Evolutionary conservation across 2,329 filamentous ascomycete genomes (phyloP).

Genomic region (Elsinoe ampelina): DNA sequence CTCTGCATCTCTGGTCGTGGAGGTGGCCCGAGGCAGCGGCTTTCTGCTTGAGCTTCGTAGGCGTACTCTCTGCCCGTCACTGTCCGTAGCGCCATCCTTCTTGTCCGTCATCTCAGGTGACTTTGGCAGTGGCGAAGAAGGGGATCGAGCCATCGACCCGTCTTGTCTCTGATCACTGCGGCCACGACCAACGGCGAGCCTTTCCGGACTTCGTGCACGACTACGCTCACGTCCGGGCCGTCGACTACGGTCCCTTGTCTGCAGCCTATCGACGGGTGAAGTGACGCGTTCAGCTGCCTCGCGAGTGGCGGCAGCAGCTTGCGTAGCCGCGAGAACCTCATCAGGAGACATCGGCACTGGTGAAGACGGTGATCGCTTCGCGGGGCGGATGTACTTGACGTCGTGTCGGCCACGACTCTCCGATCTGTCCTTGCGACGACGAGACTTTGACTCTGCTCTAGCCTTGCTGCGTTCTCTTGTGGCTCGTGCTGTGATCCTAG

Average conservation of each 20-base stretch:
- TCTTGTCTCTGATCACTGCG: constrained; percentile 54
- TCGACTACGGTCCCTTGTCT: constrained; percentile 20
- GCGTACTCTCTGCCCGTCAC: constrained; percentile 36
- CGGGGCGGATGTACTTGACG: constrained; percentile 59
- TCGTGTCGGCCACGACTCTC: constrained; percentile 60
- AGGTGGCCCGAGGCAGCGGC: constrained; percentile 28
- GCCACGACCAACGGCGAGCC: constrained; percentile 38
- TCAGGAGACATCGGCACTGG: constrained; percentile 92
- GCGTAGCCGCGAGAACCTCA: constrained; percentile 41
- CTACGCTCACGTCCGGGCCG: neutral
- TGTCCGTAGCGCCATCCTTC: constrained; percentile 52
- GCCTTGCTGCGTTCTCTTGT: constrained; percentile 31
- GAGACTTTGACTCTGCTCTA: constrained; percentile 38
- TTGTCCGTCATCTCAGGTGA: constrained; percentile 48
- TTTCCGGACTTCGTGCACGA: constrained; percentile 1
- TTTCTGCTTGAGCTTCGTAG: constrained; percentile 45
- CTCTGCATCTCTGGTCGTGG: constrained; percentile 9
- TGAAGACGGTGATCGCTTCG: constrained; percentile 82
- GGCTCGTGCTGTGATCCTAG: constrained; percentile 52
- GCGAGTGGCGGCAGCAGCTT: constrained; percentile 8
- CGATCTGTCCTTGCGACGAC: constrained; percentile 45
- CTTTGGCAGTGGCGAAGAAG: constrained; percentile 72
- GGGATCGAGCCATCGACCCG: constrained; percentile 56
- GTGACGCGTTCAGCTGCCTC: constrained; percentile 17
- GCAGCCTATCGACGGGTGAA: constrained; percentile 20